A percentile compares a stretch with the other conserved stretches of the same genome.
Evolutionary conservation across 2,329 filamentous ascomycete genomes (phyloP).

Genomic region (Penicillium sp.): DNA sequence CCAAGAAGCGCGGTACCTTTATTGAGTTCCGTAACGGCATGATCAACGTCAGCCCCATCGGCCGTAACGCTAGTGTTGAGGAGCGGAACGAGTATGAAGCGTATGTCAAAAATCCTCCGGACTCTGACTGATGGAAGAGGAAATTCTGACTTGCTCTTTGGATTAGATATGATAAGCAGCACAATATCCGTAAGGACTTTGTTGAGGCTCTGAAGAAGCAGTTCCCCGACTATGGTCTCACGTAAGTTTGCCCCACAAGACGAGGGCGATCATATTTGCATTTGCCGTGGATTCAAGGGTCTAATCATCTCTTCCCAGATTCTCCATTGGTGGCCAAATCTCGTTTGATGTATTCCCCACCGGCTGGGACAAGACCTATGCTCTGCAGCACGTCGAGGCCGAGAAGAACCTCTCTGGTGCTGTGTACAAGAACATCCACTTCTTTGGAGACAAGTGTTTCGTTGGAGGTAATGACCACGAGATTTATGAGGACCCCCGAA

Average conservation of each 20-base stretch:
- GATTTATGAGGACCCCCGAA: constrained; percentile 82
- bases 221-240: constrained; percentile 83
- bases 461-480: constrained; percentile 94
- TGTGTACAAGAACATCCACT: constrained; percentile 86
- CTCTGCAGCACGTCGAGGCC: constrained; percentile 80
- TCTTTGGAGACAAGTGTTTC: constrained; percentile 96
- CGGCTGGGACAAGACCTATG: constrained; percentile 99
- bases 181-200: constrained; percentile 76
- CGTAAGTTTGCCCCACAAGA: too few relatives aligned
- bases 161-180: constrained; percentile 71
- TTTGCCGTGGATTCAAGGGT: constrained; percentile 4
- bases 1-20: constrained; percentile 69
- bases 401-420: constrained; percentile 69
- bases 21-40: constrained; percentile 69
- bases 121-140: neutral
- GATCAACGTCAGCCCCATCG: constrained; percentile 66
- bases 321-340: constrained; percentile 94
- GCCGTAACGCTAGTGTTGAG: constrained; percentile 78
- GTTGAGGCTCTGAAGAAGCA: constrained; percentile 76
- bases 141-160: constrained; percentile 13
- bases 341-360: constrained; percentile 97
- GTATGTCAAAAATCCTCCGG: constrained; percentile 32
- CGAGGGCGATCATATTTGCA: too few relatives aligned
- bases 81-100: constrained; percentile 83
- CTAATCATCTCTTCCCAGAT: constrained; percentile 55